These are phyloP conservation scores for Pleurozium schreberi DNA, from an alignment of 225 moss, liverwort and hornwort genomes.

Conservation along the genomic window DNA sequence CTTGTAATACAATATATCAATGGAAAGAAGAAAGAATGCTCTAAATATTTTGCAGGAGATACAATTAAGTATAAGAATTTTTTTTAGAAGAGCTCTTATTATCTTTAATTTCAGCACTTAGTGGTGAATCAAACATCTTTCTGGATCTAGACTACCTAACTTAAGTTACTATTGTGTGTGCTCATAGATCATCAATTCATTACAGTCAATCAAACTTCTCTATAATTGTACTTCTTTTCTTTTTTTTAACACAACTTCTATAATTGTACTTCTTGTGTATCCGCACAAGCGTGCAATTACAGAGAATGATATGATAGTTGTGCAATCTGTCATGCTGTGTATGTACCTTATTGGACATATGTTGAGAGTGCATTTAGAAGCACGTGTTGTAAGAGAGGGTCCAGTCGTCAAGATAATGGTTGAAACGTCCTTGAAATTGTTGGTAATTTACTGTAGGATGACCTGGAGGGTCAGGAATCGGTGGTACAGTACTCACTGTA, in stretches of 20 bases:
- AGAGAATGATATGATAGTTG: neutral
- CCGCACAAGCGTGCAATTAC: neutral
- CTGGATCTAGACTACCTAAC: neutral
- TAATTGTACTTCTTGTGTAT: neutral
- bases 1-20: too few species aligned
- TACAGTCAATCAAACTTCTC: neutral
- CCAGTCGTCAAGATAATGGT: neutral
- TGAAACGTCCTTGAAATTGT: neutral
- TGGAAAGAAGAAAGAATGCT: too few species aligned
- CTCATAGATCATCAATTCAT: neutral
- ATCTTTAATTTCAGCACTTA: neutral
- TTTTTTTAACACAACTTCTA: too few species aligned
- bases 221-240: neutral
- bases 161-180: neutral
- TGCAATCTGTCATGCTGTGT: neutral
- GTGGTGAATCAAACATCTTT: neutral
- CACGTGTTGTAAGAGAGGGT: neutral
- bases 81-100: too few species aligned
- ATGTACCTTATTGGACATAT: neutral
- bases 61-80: neutral
- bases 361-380: neutral
- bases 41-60: neutral
- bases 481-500: neutral
- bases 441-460: neutral
- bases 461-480: neutral